Percentiles rank a stretch among this genome's conserved stretches.
These are phyloP conservation scores for Venturiaceae sp. DNA, from an alignment of 2,329 filamentous ascomycete genomes.

Conservation along the genomic window DNA sequence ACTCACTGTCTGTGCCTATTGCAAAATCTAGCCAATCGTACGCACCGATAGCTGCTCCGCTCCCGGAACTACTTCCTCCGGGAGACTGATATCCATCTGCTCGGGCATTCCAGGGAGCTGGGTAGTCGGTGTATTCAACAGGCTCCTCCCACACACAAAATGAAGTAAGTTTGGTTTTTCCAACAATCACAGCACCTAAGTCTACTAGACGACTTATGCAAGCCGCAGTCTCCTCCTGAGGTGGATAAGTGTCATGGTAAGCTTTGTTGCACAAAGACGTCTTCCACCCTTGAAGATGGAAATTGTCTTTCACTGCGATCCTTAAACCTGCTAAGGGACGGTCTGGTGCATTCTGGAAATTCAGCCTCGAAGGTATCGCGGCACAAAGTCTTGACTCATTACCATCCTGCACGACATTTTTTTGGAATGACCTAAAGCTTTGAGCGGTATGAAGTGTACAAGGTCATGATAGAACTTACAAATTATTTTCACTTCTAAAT, in stretches of 20 bases:
- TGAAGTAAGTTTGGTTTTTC: slow-evolving; percentile 36
- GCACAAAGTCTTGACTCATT: too few species aligned
- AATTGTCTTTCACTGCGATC: slow-evolving; percentile 55
- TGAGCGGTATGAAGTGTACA: too few species aligned
- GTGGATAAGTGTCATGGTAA: slow-evolving; percentile 44
- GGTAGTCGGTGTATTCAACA: slow-evolving; percentile 38
- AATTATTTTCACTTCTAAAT: too few species aligned
- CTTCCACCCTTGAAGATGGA: slow-evolving; percentile 45
- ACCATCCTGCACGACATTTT: too few species aligned
- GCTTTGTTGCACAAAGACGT: slow-evolving; percentile 49
- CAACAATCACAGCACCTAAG: slow-evolving; percentile 44
- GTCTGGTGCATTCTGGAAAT: slow-evolving; percentile 41
- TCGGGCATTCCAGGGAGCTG: slow-evolving; percentile 32
- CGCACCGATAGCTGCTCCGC: slow-evolving; percentile 32
- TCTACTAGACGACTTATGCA: slow-evolving; percentile 47
- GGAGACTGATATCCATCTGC: slow-evolving; percentile 36
- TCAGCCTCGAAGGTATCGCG: slow-evolving; percentile 52
- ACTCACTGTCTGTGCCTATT: slow-evolving; percentile 40
- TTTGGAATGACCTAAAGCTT: too few species aligned
- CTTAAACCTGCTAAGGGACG: slow-evolving; percentile 47
- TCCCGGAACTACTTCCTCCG: slow-evolving; percentile 37
- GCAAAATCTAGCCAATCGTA: slow-evolving; percentile 42
- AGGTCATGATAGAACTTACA: too few species aligned
- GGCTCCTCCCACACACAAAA: slow-evolving; percentile 38
- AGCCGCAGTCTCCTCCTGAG: slow-evolving; percentile 35